Conservation (phyloP, 2,329 filamentous ascomycete genomes). For the Diaporthe capsici region DNA sequence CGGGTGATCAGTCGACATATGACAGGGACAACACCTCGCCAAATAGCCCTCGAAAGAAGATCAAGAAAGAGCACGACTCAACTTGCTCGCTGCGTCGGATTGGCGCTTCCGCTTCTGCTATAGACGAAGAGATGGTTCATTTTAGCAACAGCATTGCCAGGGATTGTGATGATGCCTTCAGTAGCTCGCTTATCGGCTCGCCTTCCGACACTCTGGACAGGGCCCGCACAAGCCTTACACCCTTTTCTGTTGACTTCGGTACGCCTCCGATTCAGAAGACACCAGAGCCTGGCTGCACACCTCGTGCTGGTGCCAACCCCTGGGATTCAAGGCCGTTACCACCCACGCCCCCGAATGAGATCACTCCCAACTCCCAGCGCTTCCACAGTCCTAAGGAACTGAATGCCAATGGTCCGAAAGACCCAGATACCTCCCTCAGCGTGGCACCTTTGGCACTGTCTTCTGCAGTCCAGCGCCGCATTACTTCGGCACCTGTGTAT, state of each 20-base stretch:
- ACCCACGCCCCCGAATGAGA: slow-evolving; percentile 58
- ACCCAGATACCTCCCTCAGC: background rate
- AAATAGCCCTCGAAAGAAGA: slow-evolving; percentile 44
- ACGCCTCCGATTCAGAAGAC: slow-evolving; percentile 43
- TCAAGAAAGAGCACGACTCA: slow-evolving; percentile 24
- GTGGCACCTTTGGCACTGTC: slow-evolving; percentile 38
- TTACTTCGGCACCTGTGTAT: slow-evolving; percentile 66
- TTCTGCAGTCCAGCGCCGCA: slow-evolving; percentile 56
- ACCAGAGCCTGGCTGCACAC: slow-evolving; percentile 29
- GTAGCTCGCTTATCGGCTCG: slow-evolving; percentile 67
- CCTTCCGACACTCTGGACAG: slow-evolving; percentile 42
- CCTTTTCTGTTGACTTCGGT: slow-evolving; percentile 59
- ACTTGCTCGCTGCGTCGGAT: slow-evolving; percentile 34
- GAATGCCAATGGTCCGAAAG: background rate
- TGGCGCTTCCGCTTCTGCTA: slow-evolving; percentile 46
- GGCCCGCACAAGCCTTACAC: slow-evolving; percentile 54
- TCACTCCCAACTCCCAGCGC: slow-evolving; percentile 43
- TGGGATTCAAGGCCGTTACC: slow-evolving; percentile 68
- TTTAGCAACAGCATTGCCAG: slow-evolving; percentile 89
- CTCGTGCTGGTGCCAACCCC: slow-evolving; percentile 38
- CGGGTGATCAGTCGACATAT: slow-evolving; percentile 48
- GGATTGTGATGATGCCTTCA: slow-evolving; percentile 94
- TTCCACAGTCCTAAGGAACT: slow-evolving; percentile 1
- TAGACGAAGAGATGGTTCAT: slow-evolving; percentile 79
- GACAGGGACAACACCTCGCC: slow-evolving; percentile 46